Evolutionary conservation across 352 stramenopile species (phyloP).

Genomic region (Phytophthora kernoviae): DNA sequence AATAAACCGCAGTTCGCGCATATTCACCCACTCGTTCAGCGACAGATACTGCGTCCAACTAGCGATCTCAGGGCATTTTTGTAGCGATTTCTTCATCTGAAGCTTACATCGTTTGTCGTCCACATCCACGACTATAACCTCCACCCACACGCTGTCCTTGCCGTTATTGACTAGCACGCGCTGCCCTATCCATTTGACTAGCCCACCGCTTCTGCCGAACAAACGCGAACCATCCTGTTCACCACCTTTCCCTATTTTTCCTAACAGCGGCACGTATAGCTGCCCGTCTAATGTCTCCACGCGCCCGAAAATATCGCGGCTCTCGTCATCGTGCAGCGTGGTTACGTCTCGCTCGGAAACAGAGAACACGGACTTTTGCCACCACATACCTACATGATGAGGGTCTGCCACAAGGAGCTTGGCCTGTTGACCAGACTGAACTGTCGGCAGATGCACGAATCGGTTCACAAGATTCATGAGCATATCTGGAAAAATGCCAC

Average conservation of each 20-base stretch:
- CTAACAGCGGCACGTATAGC: slow-evolving; percentile 57
- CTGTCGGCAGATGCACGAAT: slow-evolving; percentile 39
- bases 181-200: slow-evolving; percentile 63
- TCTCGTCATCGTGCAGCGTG: slow-evolving; percentile 63
- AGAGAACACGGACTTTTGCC: slow-evolving; percentile 62
- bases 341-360: slow-evolving; percentile 60
- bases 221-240: slow-evolving; percentile 46
- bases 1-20: slow-evolving; percentile 60
- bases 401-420: slow-evolving; percentile 65
- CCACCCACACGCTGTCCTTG: slow-evolving; percentile 72
- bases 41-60: slow-evolving; percentile 50
- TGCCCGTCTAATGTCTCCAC: slow-evolving; percentile 71
- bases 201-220: slow-evolving; percentile 38
- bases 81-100: slow-evolving; percentile 58
- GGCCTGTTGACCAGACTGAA: slow-evolving; percentile 37
- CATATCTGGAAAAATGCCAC: slow-evolving; percentile 60
- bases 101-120: slow-evolving; percentile 74
- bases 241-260: slow-evolving; percentile 32
- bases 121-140: slow-evolving; percentile 57
- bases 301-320: slow-evolving; percentile 38
- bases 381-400: slow-evolving; percentile 61
- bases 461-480: slow-evolving; percentile 58
- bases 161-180: slow-evolving; percentile 70
- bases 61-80: slow-evolving; percentile 35
- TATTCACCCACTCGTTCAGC: slow-evolving; percentile 52